phyloP scores from a whole-genome alignment of 2,329 filamentous ascomycete species.

The Amylocarpus encephaloides region DNA sequence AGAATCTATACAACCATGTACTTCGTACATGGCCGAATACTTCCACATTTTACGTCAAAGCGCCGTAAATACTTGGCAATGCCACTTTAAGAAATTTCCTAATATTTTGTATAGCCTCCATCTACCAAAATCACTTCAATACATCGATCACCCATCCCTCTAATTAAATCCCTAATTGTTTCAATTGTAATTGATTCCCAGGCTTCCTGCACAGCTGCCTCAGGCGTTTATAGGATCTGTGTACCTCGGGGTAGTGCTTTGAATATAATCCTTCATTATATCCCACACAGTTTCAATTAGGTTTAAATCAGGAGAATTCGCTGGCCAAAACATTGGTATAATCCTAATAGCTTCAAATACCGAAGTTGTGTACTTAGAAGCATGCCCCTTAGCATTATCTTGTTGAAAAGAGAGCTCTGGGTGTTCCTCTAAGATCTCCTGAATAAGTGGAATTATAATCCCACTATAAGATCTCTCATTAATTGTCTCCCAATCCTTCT shows the following conservation, averaged over 20 bases:
- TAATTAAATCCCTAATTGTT: constrained; percentile 2
- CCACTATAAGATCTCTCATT: too few species aligned
- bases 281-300: constrained; percentile 18
- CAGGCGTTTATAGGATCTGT: constrained; percentile 13
- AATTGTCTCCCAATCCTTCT: too few species aligned
- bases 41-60: not conserved
- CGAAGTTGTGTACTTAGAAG: too few species aligned
- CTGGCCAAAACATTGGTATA: too few species aligned
- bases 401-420: constrained; percentile 11
- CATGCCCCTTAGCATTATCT: too few species aligned
- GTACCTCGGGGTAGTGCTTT: constrained; percentile 10
- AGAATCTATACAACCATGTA: too few species aligned
- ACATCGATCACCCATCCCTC: not conserved
- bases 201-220: constrained; percentile 6
- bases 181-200: constrained; percentile 18
- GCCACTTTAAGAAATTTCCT: too few species aligned
- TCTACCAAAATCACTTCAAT: too few species aligned
- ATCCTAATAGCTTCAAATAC: too few species aligned
- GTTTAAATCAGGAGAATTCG: too few species aligned
- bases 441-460: constrained; percentile 10
- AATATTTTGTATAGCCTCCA: too few species aligned
- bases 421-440: constrained; percentile 10
- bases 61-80: not conserved
- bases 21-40: not conserved
- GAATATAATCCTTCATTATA: constrained; percentile 19